phyloP scores from a whole-genome alignment of 1,139 yeast genomes.

The Sugiyamaella pinicola region DNA sequence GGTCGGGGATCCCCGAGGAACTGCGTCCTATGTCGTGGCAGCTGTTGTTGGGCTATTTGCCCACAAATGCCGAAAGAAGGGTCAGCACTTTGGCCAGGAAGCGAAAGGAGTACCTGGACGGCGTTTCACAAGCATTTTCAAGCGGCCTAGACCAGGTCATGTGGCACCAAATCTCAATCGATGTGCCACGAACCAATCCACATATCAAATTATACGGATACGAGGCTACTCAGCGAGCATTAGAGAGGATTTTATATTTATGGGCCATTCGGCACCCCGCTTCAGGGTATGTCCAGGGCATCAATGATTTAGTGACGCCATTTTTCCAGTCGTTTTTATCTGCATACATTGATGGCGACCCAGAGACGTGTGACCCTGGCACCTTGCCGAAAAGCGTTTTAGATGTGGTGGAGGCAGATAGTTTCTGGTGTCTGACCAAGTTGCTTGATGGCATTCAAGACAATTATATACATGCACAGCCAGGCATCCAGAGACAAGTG shows the following conservation, averaged over 20 bases:
- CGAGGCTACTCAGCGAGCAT: conserved; percentile 69
- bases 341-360: conserved; percentile 59
- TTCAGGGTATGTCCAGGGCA: conserved; percentile 98
- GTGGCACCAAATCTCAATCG: conserved; percentile 96
- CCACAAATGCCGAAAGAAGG: conserved; percentile 80
- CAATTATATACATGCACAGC: conserved; percentile 96
- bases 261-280: conserved; percentile 99
- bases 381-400: conserved; percentile 57
- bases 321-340: conserved; percentile 84
- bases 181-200: conserved; percentile 94
- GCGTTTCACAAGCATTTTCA: conserved; percentile 62
- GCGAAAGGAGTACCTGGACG: conserved; percentile 82
- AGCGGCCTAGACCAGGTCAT: conserved; percentile 72
- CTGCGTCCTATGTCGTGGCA: conserved; percentile 90
- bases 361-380: conserved; percentile 62
- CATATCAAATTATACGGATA: conserved; percentile 70
- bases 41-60: conserved; percentile 81
- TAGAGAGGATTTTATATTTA: conserved; percentile 78
- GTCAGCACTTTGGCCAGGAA: conserved; percentile 70
- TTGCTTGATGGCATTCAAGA: conserved; percentile 92
- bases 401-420: conserved; percentile 81
- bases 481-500: conserved; percentile 93
- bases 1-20: conserved; percentile 92
- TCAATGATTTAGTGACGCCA: conserved; percentile 92
- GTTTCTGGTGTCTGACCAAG: conserved; percentile 94